Evolutionary conservation across 345 rosid species (phyloP), one percentile per base, ranked within the genome.

Genomic region (Psidium friedrichsthalianum): DNA sequence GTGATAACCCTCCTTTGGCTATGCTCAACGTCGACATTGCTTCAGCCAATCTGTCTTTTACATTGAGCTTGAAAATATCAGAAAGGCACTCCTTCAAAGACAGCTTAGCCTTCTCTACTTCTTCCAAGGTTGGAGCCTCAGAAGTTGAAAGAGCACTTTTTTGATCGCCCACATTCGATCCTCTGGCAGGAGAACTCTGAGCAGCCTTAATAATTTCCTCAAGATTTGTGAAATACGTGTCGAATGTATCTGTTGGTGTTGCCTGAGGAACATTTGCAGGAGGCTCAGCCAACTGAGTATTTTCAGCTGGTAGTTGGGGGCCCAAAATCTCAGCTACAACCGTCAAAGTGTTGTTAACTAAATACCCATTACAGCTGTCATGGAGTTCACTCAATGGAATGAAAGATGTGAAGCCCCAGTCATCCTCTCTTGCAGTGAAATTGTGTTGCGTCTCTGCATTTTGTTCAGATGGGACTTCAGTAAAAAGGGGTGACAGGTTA

Each of bases 1-100:
- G 56, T 1, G 86, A n/a, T 20, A 85, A 42, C 11, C 86, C 86
- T 3, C 20, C 29, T 44, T 74, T 29, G 15, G 86, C 86, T 18
- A 24, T 36, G 57, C 52, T 53, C n/a, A 85, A 24, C 2, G 86
- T 85, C 51, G 64, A 85, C 49, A 85, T 36, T 25, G 83, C 86
- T 8, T 76, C 86, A 2, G 86, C 44, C 18, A 85, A 59, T 55
- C 86, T 74, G 20, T 85, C 86, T 32, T 85, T 74, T 51, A 85
- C 74, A 82, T 74, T 85, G 51, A 85, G 58, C 86, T 74, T 85
- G 49, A 85, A 85, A 64, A 69, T 82, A 59, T 85, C 86, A 40
- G 86, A 85, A 55, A 85, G 86, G 40, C 86, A 85, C 52, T 85
- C 86, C 82, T 85, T 85, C 29, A 85, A 53, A 82, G 86, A 85